Evolutionary conservation across 2,329 filamentous ascomycete species (phyloP).

Genomic region (Zymoseptoria tritici): DNA sequence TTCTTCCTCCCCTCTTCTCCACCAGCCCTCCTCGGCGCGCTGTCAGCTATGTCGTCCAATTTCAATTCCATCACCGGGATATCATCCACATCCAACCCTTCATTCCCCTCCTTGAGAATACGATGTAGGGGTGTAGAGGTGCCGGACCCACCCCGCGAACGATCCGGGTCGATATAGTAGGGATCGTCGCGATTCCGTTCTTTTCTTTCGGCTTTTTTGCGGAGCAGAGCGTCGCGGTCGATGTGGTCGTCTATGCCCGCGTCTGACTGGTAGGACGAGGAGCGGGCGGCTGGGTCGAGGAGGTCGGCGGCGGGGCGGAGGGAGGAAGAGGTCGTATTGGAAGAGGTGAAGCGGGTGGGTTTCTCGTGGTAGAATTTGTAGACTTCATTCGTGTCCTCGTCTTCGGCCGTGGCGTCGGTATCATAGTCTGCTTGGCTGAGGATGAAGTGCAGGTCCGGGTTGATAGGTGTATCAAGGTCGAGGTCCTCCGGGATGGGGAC

Average conservation of each 20-base stretch:
- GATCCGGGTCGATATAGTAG: slow-evolving; percentile 67
- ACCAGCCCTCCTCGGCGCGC: neutral
- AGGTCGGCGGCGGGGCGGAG: slow-evolving; percentile 36
- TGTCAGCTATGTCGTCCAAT: slow-evolving; percentile 43
- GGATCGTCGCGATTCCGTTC: slow-evolving; percentile 89
- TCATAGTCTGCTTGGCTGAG: slow-evolving; percentile 48
- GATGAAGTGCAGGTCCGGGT: slow-evolving; percentile 61
- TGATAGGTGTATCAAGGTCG: slow-evolving; percentile 75
- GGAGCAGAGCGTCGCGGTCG: slow-evolving; percentile 65
- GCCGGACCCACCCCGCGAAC: slow-evolving; percentile 37
- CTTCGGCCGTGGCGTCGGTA: slow-evolving; percentile 33
- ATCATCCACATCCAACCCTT: slow-evolving; percentile 80
- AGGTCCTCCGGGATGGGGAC: slow-evolving; percentile 71
- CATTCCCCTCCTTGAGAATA: slow-evolving; percentile 48
- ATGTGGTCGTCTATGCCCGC: slow-evolving; percentile 45
- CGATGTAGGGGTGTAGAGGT: slow-evolving; percentile 71
- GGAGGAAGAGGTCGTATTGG: slow-evolving; percentile 13
- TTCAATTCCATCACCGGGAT: slow-evolving; percentile 95
- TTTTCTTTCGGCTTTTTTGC: slow-evolving; percentile 65
- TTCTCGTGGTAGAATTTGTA: slow-evolving; percentile 42
- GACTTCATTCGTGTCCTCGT: slow-evolving; percentile 33
- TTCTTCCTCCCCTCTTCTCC: neutral
- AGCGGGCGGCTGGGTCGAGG: slow-evolving; percentile 32
- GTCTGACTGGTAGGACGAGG: slow-evolving; percentile 39
- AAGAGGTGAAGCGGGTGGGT: slow-evolving; percentile 9